Conservation (phyloP, 305 asterid species). For the Solanum hybrid region DNA sequence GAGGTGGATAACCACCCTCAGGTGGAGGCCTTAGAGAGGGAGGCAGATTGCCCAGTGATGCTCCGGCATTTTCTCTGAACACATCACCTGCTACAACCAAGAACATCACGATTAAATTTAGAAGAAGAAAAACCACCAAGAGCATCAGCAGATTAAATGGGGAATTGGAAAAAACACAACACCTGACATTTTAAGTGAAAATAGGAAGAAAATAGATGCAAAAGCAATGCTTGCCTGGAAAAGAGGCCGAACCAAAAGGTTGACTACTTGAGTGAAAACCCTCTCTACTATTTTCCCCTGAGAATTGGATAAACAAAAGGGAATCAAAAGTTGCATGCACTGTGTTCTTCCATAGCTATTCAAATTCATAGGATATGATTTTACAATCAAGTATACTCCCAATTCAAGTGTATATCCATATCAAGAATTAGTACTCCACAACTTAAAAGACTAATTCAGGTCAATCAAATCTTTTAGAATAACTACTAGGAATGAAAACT, state of each 20-base stretch:
- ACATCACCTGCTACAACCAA: constrained; percentile 27
- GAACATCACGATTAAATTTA: not conserved
- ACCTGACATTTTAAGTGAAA: not conserved
- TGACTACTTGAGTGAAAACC: constrained; percentile 21
- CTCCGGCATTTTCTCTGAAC: constrained; percentile 44
- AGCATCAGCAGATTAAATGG: constrained; percentile 2
- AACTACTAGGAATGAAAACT: not conserved
- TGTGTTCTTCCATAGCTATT: not conserved
- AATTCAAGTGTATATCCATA: not conserved
- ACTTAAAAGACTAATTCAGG: not conserved
- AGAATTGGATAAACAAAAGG: constrained; percentile 10
- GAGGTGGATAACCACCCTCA: constrained; percentile 71
- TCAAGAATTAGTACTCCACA: not conserved
- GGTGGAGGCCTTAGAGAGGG: constrained; percentile 95
- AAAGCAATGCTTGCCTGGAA: constrained; percentile 29
- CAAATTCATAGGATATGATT: not conserved
- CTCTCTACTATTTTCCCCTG: constrained; percentile 23
- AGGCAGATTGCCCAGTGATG: constrained; percentile 62
- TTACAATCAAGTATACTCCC: not conserved
- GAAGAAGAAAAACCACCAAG: not conserved
- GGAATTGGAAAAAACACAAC: not conserved
- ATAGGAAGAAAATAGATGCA: not conserved
- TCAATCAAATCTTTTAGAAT: not conserved
- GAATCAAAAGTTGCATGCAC: not conserved
- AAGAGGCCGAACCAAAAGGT: constrained; percentile 18